Conservation (phyloP, 805 yeast species). For the Candida piceae region DNA sequence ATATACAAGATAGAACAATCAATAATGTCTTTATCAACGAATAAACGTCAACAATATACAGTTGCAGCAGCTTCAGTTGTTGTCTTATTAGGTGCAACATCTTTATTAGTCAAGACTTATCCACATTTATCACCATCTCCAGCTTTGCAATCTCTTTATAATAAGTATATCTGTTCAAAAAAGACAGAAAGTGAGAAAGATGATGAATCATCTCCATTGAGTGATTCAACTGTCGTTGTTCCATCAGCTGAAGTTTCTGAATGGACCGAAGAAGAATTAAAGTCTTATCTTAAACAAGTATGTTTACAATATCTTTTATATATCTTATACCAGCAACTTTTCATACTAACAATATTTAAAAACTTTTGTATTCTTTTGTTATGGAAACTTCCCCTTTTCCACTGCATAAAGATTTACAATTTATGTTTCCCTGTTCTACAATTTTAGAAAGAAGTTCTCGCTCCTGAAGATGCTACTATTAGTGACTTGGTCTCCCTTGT, state of each 20-base stretch:
- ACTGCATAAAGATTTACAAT: too few species aligned
- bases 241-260: conserved; percentile 16
- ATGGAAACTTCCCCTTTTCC: too few species aligned
- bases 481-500: conserved; percentile 44
- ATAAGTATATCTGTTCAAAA: too few species aligned
- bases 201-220: conserved; percentile 4
- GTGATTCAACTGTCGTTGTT: conserved; percentile 28
- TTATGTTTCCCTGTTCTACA: too few species aligned
- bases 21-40: background rate
- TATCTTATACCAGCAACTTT: too few species aligned
- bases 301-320: conserved; percentile 16
- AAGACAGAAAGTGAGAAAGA: too few species aligned
- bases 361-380: too few species aligned
- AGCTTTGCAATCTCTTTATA: conserved; percentile 2
- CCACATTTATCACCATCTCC: conserved; percentile 39
- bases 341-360: conserved; percentile 9
- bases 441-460: conserved; percentile 39
- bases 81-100: conserved; percentile 37
- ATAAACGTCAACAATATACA: conserved; percentile 25
- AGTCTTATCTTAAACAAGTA: conserved; percentile 35
- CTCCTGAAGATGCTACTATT: conserved; percentile 42
- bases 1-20: too few species aligned
- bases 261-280: conserved; percentile 35
- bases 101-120: conserved; percentile 39
- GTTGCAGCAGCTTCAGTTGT: conserved; percentile 40